Evolutionary conservation across 371 early-diverging fungal species (phyloP).

Genomic region (Mortierella sp.): DNA sequence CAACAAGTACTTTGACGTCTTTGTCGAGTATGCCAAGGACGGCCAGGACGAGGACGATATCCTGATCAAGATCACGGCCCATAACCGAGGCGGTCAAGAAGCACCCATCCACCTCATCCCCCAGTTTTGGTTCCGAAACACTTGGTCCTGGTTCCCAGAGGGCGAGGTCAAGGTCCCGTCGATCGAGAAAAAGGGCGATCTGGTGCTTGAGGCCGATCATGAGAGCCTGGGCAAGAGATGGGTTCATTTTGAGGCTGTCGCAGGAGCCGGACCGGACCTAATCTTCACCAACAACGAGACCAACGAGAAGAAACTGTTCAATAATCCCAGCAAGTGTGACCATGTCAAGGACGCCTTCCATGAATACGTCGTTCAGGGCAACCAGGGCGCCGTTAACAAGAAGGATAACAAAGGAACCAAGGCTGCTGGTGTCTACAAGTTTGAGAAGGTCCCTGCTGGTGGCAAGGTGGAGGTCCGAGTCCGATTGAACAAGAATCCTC

Average conservation of each 20-base stretch:
- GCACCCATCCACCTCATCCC: constrained; percentile 47
- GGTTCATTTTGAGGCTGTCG: constrained; percentile 35
- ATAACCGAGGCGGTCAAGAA: constrained; percentile 40
- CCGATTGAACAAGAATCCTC: constrained; percentile 31
- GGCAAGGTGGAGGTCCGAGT: constrained; percentile 53
- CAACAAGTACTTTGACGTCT: constrained; percentile 56
- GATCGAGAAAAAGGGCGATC: constrained; percentile 26
- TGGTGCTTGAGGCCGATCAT: constrained; percentile 35
- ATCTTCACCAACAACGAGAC: constrained; percentile 64
- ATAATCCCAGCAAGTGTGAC: constrained; percentile 43
- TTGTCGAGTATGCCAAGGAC: constrained; percentile 53
- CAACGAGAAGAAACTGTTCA: constrained; percentile 53
- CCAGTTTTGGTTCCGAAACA: constrained; percentile 55
- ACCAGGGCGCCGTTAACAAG: constrained; percentile 46
- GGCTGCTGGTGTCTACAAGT: constrained; percentile 59
- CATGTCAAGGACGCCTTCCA: constrained; percentile 62
- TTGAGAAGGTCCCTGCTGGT: constrained; percentile 58
- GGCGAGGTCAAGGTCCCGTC: constrained; percentile 36
- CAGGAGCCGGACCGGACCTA: constrained; percentile 29
- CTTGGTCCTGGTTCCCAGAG: constrained; percentile 47
- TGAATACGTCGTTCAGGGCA: constrained; percentile 53
- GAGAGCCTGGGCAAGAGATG: constrained; percentile 30
- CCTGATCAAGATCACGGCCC: constrained; percentile 52
- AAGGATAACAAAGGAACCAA: constrained; percentile 58
- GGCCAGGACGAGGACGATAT: constrained; percentile 46